Evolutionary conservation across 495 filamentous ascomycete species (phyloP), one percentile per base, ranked within the genome.

Genomic region (Saxophila tyrrhenica): DNA sequence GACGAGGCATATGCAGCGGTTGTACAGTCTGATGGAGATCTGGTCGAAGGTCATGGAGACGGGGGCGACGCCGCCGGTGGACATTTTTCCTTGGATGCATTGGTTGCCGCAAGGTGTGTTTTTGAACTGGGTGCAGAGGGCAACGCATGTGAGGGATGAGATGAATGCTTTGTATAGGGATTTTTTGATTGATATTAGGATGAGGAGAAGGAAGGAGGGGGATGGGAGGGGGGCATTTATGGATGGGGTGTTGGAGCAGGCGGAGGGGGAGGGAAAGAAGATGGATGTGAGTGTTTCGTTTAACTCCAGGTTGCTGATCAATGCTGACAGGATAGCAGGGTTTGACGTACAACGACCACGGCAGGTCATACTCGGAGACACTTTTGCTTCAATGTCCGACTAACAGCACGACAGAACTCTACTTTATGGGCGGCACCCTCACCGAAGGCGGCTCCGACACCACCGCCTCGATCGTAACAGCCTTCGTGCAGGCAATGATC

Each of bases 391-490:
- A n/a, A n/a, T n/a, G n/a, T n/a, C n/a, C n/a, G n/a, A 19, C 49
- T 51, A 39, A n/a, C 25, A 9, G 23, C 23, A n/a, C 49, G 43
- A 15, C 29, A 35, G 57, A 62, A 29, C 48, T 62, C 2, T 55
- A 39, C 39, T 59, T 59, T 38, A 53, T 62, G 35, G 60, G 56
- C 21, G 60, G 60, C 21, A 54, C 59, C 3, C 42, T 59, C 10
- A 71, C 73, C 58, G 71, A 78, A 64, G 75, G 71, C 2, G 76
- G 75, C 8, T 69, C 67, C 1, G 76, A 79, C 56, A 78, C 75
- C 1, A 52, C 69, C 3, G 58, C 65, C 15, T 55, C 58, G 0
- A 47, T 70, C 13, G 65, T 71, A 11, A 39, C 71, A 0, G 62
- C 69, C 1, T 63, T 77, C 44, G 63, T 78, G 1, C 67, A 71